A percentile compares a stretch with the other conserved stretches of the same genome.
Evolutionary conservation across 352 stramenopile species (phyloP).

Genomic region (Pythium dissotocum): DNA sequence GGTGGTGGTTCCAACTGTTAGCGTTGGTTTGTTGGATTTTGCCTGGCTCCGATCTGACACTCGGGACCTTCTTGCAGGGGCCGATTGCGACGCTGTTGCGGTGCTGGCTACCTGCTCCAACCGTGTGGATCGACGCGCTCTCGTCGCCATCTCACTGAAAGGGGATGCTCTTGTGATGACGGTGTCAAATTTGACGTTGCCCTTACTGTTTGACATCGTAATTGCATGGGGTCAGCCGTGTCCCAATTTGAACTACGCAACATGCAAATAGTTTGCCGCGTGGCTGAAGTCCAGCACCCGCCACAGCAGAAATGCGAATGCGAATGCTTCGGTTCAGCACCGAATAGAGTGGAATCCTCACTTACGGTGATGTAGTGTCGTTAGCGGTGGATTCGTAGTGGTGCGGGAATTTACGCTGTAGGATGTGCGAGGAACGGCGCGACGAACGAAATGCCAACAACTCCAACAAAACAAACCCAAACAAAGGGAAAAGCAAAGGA

Average conservation of each 20-base stretch:
- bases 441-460: constrained; percentile 10
- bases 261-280: too few relatives aligned
- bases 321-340: not conserved
- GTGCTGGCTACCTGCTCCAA: not conserved
- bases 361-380: not conserved
- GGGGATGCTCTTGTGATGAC: not conserved
- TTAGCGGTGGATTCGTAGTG: not conserved
- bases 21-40: not conserved
- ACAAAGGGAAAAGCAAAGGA: not conserved
- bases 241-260: too few relatives aligned
- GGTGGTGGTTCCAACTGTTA: constrained; percentile 5
- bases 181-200: not conserved
- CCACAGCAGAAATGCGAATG: too few relatives aligned
- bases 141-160: not conserved
- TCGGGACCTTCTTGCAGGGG: not conserved
- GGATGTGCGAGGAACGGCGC: not conserved
- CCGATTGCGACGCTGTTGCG: not conserved
- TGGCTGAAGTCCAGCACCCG: too few relatives aligned
- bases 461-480: not conserved
- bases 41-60: not conserved
- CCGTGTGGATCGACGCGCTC: not conserved
- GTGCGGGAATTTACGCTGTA: not conserved
- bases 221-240: not conserved
- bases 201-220: not conserved
- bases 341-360: not conserved